phyloP scores from a whole-genome alignment of 2,329 filamentous ascomycete genomes.

The Paecilomyces sp. region DNA sequence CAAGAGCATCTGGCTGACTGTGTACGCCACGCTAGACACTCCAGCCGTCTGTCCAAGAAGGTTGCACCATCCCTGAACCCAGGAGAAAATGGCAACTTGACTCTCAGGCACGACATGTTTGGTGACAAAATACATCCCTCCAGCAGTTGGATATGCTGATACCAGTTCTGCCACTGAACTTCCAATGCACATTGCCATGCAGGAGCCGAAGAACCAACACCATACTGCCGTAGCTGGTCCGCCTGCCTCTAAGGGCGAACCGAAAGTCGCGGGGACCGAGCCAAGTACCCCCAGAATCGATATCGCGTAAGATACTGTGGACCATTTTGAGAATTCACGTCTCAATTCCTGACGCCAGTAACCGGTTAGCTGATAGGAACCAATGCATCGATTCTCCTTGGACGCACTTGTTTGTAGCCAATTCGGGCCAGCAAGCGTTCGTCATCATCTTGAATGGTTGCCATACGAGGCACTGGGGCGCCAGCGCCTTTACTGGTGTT shows the following conservation, averaged over 20 bases:
- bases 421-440: constrained; percentile 54
- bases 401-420: constrained; percentile 54
- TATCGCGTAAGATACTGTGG: constrained; percentile 59
- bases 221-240: constrained; percentile 59
- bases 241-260: constrained; percentile 50
- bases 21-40: constrained; percentile 56
- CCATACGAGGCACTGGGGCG: constrained; percentile 19
- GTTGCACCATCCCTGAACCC: constrained; percentile 63
- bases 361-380: not conserved
- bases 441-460: constrained; percentile 48
- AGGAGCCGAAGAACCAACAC: constrained; percentile 58
- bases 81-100: constrained; percentile 56
- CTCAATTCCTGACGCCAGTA: constrained; percentile 47
- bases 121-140: constrained; percentile 62
- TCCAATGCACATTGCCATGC: constrained; percentile 59
- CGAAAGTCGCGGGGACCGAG: constrained; percentile 59
- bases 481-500: not conserved
- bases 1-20: constrained; percentile 57
- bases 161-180: constrained; percentile 60
- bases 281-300: constrained; percentile 58
- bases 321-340: constrained; percentile 61
- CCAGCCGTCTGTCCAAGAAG: constrained; percentile 58
- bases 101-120: constrained; percentile 57
- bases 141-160: constrained; percentile 60
- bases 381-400: not conserved